Percentiles rank a stretch among this genome's conserved stretches.
Evolutionary conservation across 306 rosid genomes (phyloP).

Genomic region (Acmispon strigosus): DNA sequence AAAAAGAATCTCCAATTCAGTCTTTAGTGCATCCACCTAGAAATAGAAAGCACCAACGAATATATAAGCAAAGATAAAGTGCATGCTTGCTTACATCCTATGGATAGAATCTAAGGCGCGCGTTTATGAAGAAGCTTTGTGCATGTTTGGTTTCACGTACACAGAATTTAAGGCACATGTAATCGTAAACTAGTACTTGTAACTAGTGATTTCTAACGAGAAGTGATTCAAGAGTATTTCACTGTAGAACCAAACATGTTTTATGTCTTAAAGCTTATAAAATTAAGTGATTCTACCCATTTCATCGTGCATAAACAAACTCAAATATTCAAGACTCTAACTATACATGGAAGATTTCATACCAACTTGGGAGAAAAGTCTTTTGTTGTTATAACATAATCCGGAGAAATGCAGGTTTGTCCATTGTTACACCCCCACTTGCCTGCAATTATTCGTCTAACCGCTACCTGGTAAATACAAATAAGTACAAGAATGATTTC

Average conservation of each 20-base stretch:
- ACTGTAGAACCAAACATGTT: no score
- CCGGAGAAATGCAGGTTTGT: conserved; percentile 86
- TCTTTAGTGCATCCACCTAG: conserved; percentile 69
- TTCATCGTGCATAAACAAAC: no score
- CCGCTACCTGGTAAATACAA: conserved; percentile 47
- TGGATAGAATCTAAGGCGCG: no score
- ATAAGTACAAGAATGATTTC: conserved; percentile 1
- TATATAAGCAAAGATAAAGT: neutral
- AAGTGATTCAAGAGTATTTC: no score
- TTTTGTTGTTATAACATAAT: conserved; percentile 69
- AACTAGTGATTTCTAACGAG: no score
- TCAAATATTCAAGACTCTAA: neutral
- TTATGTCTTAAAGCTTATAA: no score
- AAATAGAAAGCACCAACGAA: conserved; percentile 19
- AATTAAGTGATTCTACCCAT: no score
- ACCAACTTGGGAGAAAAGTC: conserved; percentile 84
- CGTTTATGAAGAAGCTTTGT: no score
- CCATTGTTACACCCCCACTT: conserved; percentile 93
- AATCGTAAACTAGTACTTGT: no score
- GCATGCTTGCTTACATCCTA: no score
- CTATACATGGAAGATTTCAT: conserved; percentile 21
- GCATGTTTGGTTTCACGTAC: no score
- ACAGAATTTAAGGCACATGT: no score
- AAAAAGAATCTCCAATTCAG: conserved; percentile 57
- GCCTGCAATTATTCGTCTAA: conserved; percentile 74